Evolutionary conservation across 2,329 filamentous ascomycete species (phyloP).

Genomic region (Fusarium sp.): DNA sequence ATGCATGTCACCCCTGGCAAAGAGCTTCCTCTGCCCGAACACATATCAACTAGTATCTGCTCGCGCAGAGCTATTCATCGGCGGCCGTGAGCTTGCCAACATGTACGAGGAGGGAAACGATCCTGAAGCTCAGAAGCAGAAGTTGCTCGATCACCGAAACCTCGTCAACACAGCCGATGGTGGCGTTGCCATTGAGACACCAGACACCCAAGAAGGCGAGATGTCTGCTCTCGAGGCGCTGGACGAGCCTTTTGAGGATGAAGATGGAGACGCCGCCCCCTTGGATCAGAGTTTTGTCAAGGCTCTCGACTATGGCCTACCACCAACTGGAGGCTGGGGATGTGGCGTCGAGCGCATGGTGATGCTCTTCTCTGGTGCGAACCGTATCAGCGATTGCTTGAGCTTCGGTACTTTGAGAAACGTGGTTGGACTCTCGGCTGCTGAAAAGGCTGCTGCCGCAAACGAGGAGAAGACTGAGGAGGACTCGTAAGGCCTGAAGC

Average conservation of each 20-base stretch:
- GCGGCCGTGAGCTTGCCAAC: slow-evolving; percentile 87
- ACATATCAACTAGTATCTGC: slow-evolving; percentile 81
- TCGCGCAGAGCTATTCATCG: slow-evolving; percentile 86
- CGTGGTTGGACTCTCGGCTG: slow-evolving; percentile 65
- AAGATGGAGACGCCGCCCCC: slow-evolving; percentile 58
- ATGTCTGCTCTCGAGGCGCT: slow-evolving; percentile 8
- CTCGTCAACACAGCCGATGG: slow-evolving; percentile 52
- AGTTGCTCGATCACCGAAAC: slow-evolving; percentile 73
- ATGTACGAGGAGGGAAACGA: slow-evolving; percentile 99
- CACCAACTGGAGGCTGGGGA: slow-evolving; percentile 97
- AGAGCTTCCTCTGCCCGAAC: slow-evolving; percentile 79
- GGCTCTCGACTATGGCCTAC: slow-evolving; percentile 87
- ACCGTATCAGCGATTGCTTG: slow-evolving; percentile 86
- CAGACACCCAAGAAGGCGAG: slow-evolving; percentile 18
- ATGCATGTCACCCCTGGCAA: slow-evolving; percentile 90
- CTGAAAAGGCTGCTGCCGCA: slow-evolving; percentile 36
- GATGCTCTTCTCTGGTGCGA: slow-evolving; percentile 87
- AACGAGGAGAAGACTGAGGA: slow-evolving; percentile 1
- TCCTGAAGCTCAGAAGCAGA: slow-evolving; percentile 84
- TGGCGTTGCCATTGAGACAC: slow-evolving; percentile 45
- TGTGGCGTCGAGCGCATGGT: slow-evolving; percentile 91
- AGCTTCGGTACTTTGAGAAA: slow-evolving; percentile 88
- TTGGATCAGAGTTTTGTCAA: slow-evolving; percentile 86
- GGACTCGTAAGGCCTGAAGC: slow-evolving; percentile 2
- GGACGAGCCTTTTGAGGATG: slow-evolving; percentile 47